A percentile compares a stretch with the other conserved stretches of the same genome.
Conservation (phyloP, 2,329 filamentous ascomycete genomes). For the Calonectria fujianensis region DNA sequence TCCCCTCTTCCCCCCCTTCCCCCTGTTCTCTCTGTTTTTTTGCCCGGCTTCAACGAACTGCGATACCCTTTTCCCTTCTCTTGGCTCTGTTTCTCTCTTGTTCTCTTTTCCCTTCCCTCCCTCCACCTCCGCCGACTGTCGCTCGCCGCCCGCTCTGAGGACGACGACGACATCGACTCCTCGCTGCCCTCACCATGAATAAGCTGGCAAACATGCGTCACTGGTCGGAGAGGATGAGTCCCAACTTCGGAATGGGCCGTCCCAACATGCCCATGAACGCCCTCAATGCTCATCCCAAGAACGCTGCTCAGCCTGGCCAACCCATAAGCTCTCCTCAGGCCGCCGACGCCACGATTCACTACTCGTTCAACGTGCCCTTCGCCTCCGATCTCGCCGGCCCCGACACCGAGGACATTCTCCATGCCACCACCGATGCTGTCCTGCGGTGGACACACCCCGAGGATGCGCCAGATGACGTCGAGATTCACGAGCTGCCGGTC, state of each 20-base stretch:
- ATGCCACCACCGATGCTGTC: conserved; percentile 91
- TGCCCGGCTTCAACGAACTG: conserved; percentile 48
- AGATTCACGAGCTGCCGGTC: conserved; percentile 92
- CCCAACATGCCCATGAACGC: conserved; percentile 74
- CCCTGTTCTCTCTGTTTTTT: conserved; percentile 46
- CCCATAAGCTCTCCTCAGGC: conserved; percentile 81
- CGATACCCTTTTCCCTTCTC: conserved; percentile 53
- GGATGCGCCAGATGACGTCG: conserved; percentile 87
- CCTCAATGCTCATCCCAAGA: conserved; percentile 76
- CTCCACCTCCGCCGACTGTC: conserved; percentile 52
- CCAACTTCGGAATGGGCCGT: conserved; percentile 79
- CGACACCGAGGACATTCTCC: conserved; percentile 94
- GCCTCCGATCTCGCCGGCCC: conserved; percentile 93
- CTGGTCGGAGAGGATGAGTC: conserved; percentile 82
- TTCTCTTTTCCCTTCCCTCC: conserved; percentile 39
- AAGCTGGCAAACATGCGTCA: conserved; percentile 83
- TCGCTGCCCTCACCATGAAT: conserved; percentile 74
- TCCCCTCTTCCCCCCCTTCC: conserved; percentile 31
- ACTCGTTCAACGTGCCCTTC: conserved; percentile 98
- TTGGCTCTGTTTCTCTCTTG: conserved; percentile 49
- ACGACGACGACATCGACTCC: conserved; percentile 52
- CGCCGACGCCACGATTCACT: conserved; percentile 87
- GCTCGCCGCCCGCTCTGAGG: conserved; percentile 52
- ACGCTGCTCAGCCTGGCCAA: conserved; percentile 69
- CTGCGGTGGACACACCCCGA: conserved; percentile 95